phyloP scores from a whole-genome alignment of 805 yeast species.

The Saccharomycopsis malanga region DNA sequence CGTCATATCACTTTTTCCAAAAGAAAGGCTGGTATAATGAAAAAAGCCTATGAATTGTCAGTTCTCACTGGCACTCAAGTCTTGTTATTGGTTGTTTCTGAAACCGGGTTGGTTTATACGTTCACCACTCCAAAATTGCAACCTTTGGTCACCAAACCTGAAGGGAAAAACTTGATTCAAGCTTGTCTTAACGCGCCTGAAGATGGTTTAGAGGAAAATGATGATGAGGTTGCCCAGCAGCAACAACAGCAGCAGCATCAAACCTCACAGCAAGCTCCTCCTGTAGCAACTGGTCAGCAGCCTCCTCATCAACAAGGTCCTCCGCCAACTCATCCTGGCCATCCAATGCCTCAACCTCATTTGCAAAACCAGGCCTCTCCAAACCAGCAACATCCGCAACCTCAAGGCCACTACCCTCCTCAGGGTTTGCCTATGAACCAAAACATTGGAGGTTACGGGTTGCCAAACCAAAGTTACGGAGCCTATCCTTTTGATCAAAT shows the following conservation, averaged over 20 bases:
- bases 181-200: slow-evolving; percentile 98
- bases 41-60: slow-evolving; percentile 96
- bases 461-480: slow-evolving; percentile 14
- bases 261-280: slow-evolving; percentile 27
- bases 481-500: slow-evolving; percentile 14
- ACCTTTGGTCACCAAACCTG: slow-evolving; percentile 94
- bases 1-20: slow-evolving; percentile 97
- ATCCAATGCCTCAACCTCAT: slow-evolving; percentile 29
- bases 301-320: slow-evolving; percentile 28
- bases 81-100: slow-evolving; percentile 86
- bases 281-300: slow-evolving; percentile 29
- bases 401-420: slow-evolving; percentile 18
- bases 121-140: slow-evolving; percentile 98
- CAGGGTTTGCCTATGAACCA: slow-evolving; percentile 7
- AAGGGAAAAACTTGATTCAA: slow-evolving; percentile 94
- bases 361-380: slow-evolving; percentile 26
- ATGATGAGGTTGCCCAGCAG: slow-evolving; percentile 42
- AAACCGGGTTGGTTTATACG: slow-evolving; percentile 97
- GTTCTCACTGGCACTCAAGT: slow-evolving; percentile 98
- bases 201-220: slow-evolving; percentile 63
- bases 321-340: slow-evolving; percentile 23
- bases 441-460: slow-evolving; percentile 8
- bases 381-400: slow-evolving; percentile 25
- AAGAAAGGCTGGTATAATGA: slow-evolving; percentile 98
- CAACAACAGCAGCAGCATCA: slow-evolving; percentile 27